phyloP scores from a whole-genome alignment of 2,329 filamentous ascomycete species.

The Fusarium incarnatum region DNA sequence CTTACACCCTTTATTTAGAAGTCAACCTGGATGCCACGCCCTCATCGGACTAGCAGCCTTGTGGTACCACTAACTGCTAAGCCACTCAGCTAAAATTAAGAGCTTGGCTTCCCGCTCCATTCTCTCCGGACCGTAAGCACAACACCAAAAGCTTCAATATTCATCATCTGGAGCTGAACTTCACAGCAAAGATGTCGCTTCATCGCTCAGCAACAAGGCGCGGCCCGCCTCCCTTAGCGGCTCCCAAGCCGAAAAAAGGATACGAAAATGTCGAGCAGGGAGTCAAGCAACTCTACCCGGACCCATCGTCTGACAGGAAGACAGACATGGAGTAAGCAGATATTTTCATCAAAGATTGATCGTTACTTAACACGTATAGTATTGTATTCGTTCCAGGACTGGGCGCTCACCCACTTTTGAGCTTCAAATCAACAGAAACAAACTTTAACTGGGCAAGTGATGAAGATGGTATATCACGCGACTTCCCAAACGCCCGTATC shows the following conservation, averaged over 20 bases:
- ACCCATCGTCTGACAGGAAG: conserved; percentile 35
- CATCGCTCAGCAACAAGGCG: conserved; percentile 33
- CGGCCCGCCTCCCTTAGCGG: conserved; percentile 39
- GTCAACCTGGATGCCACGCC: background rate
- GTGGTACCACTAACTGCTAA: background rate
- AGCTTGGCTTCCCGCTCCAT: background rate
- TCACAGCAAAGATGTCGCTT: conserved; percentile 20
- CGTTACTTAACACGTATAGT: conserved; percentile 29
- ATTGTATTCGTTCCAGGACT: conserved; percentile 58
- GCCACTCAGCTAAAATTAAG: background rate
- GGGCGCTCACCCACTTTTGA: conserved; percentile 54
- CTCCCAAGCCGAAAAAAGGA: conserved; percentile 47
- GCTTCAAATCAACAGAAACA: conserved; percentile 53
- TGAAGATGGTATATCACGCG: conserved; percentile 48
- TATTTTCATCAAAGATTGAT: rapidly evolving
- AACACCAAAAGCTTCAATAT: background rate
- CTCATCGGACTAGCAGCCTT: background rate
- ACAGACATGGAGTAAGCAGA: conserved; percentile 52
- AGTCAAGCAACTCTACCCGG: conserved; percentile 54
- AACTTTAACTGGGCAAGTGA: conserved; percentile 57
- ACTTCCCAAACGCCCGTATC: conserved; percentile 56
- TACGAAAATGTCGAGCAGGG: conserved; percentile 55
- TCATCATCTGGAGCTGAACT: background rate
- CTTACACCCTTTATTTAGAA: background rate
- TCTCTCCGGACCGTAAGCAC: background rate